Evolutionary conservation across 306 rosid genomes (phyloP), one percentile per base, ranked within the genome.

Genomic region (Cicer judaicum): DNA sequence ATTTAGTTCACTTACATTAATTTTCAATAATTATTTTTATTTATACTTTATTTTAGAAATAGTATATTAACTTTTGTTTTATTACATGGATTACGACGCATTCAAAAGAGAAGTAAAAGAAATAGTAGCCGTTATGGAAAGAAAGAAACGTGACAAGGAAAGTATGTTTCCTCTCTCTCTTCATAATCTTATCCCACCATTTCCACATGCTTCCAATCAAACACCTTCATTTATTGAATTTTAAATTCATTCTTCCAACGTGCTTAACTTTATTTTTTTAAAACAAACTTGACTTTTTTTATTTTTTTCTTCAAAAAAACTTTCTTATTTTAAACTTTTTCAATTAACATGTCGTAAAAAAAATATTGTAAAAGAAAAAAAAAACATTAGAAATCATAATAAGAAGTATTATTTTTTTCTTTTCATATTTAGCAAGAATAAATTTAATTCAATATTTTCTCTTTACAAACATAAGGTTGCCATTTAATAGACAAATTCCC

Each of bases 71-170:
- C 4, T 29, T 29, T 29, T 29, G 5, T 29, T 29, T 29, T 29
- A 29, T 29, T 29, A 29, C 36, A 29, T 29, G 36, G 36, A 29
- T 50, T 50, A n/a, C 16, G 56, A 50, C 9, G 16, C 15, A 7
- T 50, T 18, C 7, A 19, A 14, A 52, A 52, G 21, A n/a, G 56
- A 50, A 7, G 7, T n/a, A 50, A 50, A 13, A 49, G 14, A 49
- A 8, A 50, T 14, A 50, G 24, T 52, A 52, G 57, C 57, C 57
- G 57, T 52, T 52, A 52, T 52, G 57, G 57, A 52, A 52, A 52
- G 57, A 52, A 52, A 52, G 57, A 52, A 52, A 52, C 57, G 57
- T 52, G 57, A 52, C 57, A 14, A 7, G n/a, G 13, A 5, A 4
- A 50, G 7, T 14, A 15, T 50, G 7, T 14, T 7, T 50, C 3